phyloP scores from a whole-genome alignment of 2,329 filamentous ascomycete species.

The Colletotrichum musae region DNA sequence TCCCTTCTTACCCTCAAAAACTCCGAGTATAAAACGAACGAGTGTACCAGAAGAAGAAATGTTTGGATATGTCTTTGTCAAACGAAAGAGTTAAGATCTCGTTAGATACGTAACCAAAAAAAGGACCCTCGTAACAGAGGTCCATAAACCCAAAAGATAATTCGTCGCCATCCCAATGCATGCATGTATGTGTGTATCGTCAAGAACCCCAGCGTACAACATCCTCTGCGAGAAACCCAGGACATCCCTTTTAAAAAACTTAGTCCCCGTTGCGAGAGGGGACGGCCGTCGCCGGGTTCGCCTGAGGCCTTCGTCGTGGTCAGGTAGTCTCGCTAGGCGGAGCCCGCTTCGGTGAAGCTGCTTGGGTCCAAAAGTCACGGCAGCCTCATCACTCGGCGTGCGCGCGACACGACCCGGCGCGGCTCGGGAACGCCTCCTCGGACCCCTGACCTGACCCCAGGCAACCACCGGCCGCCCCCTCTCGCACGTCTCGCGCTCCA shows the following conservation, averaged over 20 bases:
- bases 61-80: neutral
- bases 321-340: neutral
- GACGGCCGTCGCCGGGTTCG: neutral
- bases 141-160: conserved; percentile 1
- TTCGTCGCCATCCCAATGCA: conserved; percentile 39
- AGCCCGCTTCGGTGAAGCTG: neutral
- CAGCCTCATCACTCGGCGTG: conserved; percentile 6
- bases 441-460: conserved; percentile 6
- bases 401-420: conserved; percentile 16
- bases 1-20: conserved; percentile 6
- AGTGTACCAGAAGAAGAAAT: conserved; percentile 13
- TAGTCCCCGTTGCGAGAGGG: conserved; percentile 30
- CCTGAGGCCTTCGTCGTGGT: neutral
- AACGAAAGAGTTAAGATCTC: conserved; percentile 4
- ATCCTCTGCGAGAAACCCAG: conserved; percentile 37
- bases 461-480: conserved; percentile 19
- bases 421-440: conserved; percentile 2
- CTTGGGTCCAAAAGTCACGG: neutral
- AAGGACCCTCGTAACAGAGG: conserved; percentile 7
- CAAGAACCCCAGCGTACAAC: conserved; percentile 40
- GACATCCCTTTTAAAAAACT: conserved; percentile 22
- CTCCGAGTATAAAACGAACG: conserved; percentile 9
- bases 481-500: conserved; percentile 39
- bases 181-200: conserved; percentile 43
- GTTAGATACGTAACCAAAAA: conserved; percentile 6